Evolutionary conservation across 2,329 filamentous ascomycete genomes (phyloP).

Genomic region (Hypoxylon sp.): DNA sequence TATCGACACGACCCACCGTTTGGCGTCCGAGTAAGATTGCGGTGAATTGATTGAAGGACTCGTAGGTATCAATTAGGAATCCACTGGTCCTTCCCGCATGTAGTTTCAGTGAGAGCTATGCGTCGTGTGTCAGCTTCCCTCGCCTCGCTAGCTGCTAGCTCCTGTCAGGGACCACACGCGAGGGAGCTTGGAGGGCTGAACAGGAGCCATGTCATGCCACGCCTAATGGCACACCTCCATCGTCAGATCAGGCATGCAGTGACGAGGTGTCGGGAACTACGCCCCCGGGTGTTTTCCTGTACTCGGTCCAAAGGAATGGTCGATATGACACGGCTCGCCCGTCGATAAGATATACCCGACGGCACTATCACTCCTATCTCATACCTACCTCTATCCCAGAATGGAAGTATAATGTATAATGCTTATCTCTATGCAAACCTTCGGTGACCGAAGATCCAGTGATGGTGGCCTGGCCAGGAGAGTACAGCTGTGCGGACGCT

Average conservation of each 20-base stretch:
- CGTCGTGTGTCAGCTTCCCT: conserved; percentile 29
- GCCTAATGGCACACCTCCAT: conserved; percentile 14
- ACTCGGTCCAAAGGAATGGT: conserved; percentile 26
- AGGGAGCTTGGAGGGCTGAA: conserved; percentile 29
- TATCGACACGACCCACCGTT: conserved; percentile 40
- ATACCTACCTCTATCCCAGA: conserved; percentile 45
- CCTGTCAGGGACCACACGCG: conserved; percentile 6
- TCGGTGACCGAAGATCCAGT: conserved; percentile 55
- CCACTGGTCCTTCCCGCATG: conserved; percentile 25
- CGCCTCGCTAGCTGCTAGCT: too few species aligned
- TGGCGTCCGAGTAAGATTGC: conserved; percentile 39
- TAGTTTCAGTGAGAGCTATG: conserved; percentile 32
- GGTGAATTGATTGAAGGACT: conserved; percentile 31
- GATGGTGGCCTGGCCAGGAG: conserved; percentile 49
- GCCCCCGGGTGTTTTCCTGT: conserved; percentile 1
- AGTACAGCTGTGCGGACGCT: conserved; percentile 34
- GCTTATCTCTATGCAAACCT: conserved; percentile 49
- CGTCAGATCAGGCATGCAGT: conserved; percentile 18
- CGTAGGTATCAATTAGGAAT: conserved; percentile 18
- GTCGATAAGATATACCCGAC: too few species aligned
- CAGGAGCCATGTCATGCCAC: neutral
- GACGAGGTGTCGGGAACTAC: conserved; percentile 5
- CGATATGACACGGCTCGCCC: conserved; percentile 23
- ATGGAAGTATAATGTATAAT: conserved; percentile 48
- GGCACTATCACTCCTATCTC: conserved; percentile 37